Base-by-base conservation (phyloP, 768 basidiomycete species). In the Pisolithus marmoratus region DNA sequence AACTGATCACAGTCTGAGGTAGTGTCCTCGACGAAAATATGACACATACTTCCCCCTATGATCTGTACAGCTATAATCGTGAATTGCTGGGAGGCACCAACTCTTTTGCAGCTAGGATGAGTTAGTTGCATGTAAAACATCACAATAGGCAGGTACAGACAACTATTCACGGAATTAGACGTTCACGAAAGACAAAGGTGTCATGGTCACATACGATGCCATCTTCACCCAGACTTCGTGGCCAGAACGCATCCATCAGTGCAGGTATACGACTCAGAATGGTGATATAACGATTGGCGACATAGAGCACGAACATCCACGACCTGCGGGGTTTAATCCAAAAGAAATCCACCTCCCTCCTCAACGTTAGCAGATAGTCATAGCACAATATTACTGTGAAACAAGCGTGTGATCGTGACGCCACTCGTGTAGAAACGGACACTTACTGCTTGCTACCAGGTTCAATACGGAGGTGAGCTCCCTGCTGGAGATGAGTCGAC, bases 281-380 rank as follows among this genome's bases (percentile, higher is more conserved):
- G 8, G 67, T 56, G 22, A 70, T 22, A 49, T 77, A 79, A 8
- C 76, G 74, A 40, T 73, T 77, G 26, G 69, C 34, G 46, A 71
- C 69, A 63, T 78, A 77, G 4, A 78, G 58, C 12, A 63, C 60
- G 2, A 65, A 62, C 1, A 60, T 66, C 65, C 66, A 72, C 37
- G 62, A 69, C 6, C 70, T 22, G 5, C 58, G 60, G 4, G 59
- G 48, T 50, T 57, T 54, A 8, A 46, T 54, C 80, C 81, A 81
- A 62, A 73, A 76, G 12, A 69, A 61, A 22, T 71, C 67, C 7
- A 76, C 64, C 52, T 82, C 80, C 27, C 54, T 46, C 1, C 56
- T 45, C 6, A 81, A 54, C 0, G 80, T 82, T 27, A 79, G 62
- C 40, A 68, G 36, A 53, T 77, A 78, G 47, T 81, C 80, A 46